phyloP scores from a whole-genome alignment of 306 rosid genomes.

The Sphenostylis stenocarpa region DNA sequence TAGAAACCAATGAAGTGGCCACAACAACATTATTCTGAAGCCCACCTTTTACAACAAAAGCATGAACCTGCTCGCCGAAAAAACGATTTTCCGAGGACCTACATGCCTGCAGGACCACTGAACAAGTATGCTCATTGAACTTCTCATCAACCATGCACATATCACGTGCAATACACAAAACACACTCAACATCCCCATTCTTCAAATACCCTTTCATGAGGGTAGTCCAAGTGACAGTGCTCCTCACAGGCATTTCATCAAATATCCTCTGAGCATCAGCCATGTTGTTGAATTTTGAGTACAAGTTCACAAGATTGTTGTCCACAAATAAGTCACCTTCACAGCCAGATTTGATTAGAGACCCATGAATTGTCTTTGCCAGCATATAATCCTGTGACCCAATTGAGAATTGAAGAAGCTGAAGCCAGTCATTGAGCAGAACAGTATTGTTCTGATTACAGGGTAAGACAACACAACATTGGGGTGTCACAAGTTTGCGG shows the following conservation, averaged over 20 bases:
- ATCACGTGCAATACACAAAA: slow-evolving; percentile 39
- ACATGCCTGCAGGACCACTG: slow-evolving; percentile 50
- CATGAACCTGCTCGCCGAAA: slow-evolving; percentile 48
- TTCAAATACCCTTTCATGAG: slow-evolving; percentile 52
- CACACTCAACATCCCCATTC: slow-evolving; percentile 35
- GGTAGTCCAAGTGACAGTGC: slow-evolving; percentile 57
- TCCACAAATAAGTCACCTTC: slow-evolving; percentile 41
- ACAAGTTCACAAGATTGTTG: slow-evolving; percentile 47
- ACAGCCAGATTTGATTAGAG: slow-evolving; percentile 41
- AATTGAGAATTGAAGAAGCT: slow-evolving; percentile 44
- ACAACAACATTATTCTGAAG: slow-evolving; percentile 43
- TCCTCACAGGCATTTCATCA: slow-evolving; percentile 52
- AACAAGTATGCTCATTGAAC: slow-evolving; percentile 60
- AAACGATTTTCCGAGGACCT: slow-evolving; percentile 15
- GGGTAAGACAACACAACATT: slow-evolving; percentile 8
- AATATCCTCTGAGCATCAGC: slow-evolving; percentile 47
- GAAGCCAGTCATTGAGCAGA: slow-evolving; percentile 45
- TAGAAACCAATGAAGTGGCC: slow-evolving; percentile 54
- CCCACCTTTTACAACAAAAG: slow-evolving; percentile 46
- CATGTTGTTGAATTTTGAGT: slow-evolving; percentile 41
- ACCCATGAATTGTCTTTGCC: slow-evolving; percentile 52
- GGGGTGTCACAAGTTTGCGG: slow-evolving; percentile 26
- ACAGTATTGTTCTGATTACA: not conserved
- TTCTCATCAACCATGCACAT: slow-evolving; percentile 40
- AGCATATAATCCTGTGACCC: slow-evolving; percentile 40